Percentiles rank a stretch among this genome's conserved stretches.
These are phyloP conservation scores for Clavispora carvajalis DNA, from an alignment of 805 yeast genomes.

Conservation along the genomic window DNA sequence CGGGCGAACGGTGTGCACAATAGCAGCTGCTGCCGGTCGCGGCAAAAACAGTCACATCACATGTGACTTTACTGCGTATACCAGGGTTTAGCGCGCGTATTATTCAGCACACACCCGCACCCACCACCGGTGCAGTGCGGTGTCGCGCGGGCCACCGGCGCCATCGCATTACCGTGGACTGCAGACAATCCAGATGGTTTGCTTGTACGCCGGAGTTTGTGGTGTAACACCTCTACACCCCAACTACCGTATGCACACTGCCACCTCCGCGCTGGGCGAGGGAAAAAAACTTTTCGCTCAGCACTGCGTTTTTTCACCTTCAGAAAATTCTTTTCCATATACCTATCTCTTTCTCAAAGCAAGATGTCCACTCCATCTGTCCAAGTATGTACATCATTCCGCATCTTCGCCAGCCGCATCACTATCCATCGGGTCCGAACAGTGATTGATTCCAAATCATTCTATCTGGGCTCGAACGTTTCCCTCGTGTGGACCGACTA, in stretches of 20 bases:
- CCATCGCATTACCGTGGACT: not conserved
- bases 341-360: slow-evolving; percentile 36
- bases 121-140: not conserved
- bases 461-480: no score
- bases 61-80: slow-evolving; percentile 6
- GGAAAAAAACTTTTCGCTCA: slow-evolving; percentile 12
- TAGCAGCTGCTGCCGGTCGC: not conserved
- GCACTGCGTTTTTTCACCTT: slow-evolving; percentile 6
- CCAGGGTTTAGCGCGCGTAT: slow-evolving; percentile 2
- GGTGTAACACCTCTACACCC: slow-evolving; percentile 7
- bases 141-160: not conserved
- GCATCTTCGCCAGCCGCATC: not conserved
- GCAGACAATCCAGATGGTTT: not conserved
- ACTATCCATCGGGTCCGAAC: not conserved
- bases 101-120: slow-evolving; percentile 1
- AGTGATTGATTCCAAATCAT: no score
- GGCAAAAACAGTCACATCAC: slow-evolving; percentile 9
- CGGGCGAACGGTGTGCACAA: not conserved
- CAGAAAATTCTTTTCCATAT: slow-evolving; percentile 22
- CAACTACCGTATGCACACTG: slow-evolving; percentile 2
- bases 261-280: slow-evolving; percentile 1
- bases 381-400: slow-evolving; percentile 57
- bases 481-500: no score
- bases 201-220: slow-evolving; percentile 1
- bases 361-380: slow-evolving; percentile 80